phyloP scores from a whole-genome alignment of 441 rosid genomes.

The Croton laevigatus region DNA sequence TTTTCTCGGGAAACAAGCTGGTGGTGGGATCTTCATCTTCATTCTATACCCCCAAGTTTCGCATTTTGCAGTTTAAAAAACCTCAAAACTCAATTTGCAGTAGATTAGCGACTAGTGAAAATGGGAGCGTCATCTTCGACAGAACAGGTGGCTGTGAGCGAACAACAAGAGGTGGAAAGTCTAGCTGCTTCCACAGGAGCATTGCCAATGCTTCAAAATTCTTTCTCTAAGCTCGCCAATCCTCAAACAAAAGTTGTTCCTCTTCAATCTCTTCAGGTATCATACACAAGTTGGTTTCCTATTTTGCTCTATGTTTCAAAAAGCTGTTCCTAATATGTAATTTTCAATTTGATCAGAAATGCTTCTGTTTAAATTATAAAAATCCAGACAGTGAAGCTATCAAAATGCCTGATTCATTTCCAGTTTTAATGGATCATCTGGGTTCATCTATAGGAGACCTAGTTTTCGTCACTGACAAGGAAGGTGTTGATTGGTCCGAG shows the following conservation, averaged over 20 bases:
- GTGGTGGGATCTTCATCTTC: neutral
- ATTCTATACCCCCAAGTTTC: too few species aligned
- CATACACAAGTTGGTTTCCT: neutral
- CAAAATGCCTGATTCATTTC: slow-evolving; percentile 41
- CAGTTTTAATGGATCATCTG: slow-evolving; percentile 43
- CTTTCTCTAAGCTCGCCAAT: slow-evolving; percentile 52
- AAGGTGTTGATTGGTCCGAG: slow-evolving; percentile 64
- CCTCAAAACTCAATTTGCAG: neutral
- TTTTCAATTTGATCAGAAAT: slow-evolving; percentile 42
- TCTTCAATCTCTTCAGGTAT: neutral
- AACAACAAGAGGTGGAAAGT: slow-evolving; percentile 65
- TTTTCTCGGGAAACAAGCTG: slow-evolving; percentile 10
- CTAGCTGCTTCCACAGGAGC: slow-evolving; percentile 76
- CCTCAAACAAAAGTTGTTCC: neutral
- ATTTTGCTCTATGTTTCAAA: too few species aligned
- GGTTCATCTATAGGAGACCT: slow-evolving; percentile 62
- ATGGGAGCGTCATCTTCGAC: slow-evolving; percentile 87
- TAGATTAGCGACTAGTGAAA: neutral
- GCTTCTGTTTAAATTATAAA: slow-evolving; percentile 47
- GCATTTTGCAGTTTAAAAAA: neutral
- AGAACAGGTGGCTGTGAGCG: slow-evolving; percentile 35
- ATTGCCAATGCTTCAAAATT: slow-evolving; percentile 58
- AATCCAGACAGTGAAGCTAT: slow-evolving; percentile 39
- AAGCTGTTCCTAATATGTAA: neutral
- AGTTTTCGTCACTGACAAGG: slow-evolving; percentile 51